Percentiles rank a stretch among this genome's conserved stretches.
phyloP scores from a whole-genome alignment of 495 filamentous ascomycete species.

The Penicillium canariense region DNA sequence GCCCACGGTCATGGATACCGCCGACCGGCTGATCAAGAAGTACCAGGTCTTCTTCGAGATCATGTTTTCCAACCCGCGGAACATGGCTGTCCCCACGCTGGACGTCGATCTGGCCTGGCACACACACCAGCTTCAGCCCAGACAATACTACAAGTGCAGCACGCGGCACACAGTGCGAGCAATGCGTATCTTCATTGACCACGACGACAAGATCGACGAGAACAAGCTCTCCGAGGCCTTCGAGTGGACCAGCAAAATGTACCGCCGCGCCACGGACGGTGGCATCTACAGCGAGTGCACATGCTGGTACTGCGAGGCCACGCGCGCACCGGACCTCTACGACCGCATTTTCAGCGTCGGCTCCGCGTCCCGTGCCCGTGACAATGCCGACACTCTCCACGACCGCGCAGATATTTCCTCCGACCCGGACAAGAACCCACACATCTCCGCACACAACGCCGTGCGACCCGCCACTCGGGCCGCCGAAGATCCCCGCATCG shows the following conservation, averaged over 20 bases:
- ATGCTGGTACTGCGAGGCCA: conserved; percentile 87
- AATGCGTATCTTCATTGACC: conserved; percentile 59
- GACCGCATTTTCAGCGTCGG: conserved; percentile 33
- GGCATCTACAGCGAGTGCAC: conserved; percentile 77
- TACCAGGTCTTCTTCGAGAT: conserved; percentile 68
- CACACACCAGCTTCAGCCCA: conserved; percentile 60
- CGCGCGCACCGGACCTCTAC: conserved; percentile 59
- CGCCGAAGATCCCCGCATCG: conserved; percentile 1
- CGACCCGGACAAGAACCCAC: conserved; percentile 58
- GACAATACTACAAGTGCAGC: conserved; percentile 57
- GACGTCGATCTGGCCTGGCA: conserved; percentile 84
- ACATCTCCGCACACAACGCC: conserved; percentile 71
- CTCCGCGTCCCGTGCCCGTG: conserved; percentile 31
- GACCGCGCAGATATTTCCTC: conserved; percentile 55
- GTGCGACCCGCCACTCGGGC: conserved; percentile 29
- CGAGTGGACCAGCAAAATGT: conserved; percentile 72
- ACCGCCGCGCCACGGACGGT: conserved; percentile 54
- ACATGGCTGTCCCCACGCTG: conserved; percentile 72
- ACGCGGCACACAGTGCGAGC: not conserved
- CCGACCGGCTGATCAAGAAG: conserved; percentile 62
- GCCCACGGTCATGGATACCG: conserved; percentile 60
- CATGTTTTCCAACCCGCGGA: conserved; percentile 51
- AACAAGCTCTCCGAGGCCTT: conserved; percentile 59
- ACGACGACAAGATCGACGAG: conserved; percentile 83
- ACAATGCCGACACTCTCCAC: conserved; percentile 47